phyloP scores from a whole-genome alignment of 345 rosid genomes.

The Diplotaxis tenuifolia region DNA sequence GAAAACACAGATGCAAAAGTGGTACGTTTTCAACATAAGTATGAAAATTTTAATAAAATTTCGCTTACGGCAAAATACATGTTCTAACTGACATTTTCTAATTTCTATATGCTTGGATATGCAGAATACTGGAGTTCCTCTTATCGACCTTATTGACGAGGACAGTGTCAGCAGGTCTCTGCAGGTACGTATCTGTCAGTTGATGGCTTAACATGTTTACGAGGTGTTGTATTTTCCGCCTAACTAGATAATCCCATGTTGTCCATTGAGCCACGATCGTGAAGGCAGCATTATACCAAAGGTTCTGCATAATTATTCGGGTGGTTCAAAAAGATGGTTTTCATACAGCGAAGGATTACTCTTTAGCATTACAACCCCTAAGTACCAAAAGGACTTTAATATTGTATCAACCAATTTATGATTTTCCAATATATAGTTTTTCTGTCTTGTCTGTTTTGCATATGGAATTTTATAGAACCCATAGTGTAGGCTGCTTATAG shows the following conservation, averaged over 20 bases:
- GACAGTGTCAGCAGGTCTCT: constrained; percentile 30
- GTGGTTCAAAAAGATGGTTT: constrained; percentile 7
- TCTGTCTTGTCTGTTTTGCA: constrained; percentile 1
- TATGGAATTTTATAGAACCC: constrained; percentile 2
- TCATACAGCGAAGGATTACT: not conserved
- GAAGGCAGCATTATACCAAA: constrained; percentile 6
- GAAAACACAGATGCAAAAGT: constrained; percentile 24
- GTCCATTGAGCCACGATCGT: constrained; percentile 8
- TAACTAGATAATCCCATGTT: constrained; percentile 7
- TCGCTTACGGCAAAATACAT: not conserved
- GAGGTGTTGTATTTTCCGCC: constrained; percentile 8
- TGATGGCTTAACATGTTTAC: constrained; percentile 15
- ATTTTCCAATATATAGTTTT: constrained; percentile 9
- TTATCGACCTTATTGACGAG: constrained; percentile 27
- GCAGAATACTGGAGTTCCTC: constrained; percentile 37
- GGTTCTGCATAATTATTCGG: constrained; percentile 3
- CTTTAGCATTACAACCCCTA: constrained; percentile 3
- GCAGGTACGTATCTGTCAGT: constrained; percentile 35
- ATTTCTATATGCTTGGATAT: constrained; percentile 21
- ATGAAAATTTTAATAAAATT: not conserved
- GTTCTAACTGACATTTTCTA: constrained; percentile 12
- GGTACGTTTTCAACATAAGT: constrained; percentile 24
- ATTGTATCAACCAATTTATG: constrained; percentile 22
- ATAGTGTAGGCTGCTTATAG: constrained; percentile 1
- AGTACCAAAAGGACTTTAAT: constrained; percentile 2